Conservation (phyloP, 2,329 filamentous ascomycete genomes). For the Calonectria leucothoes region DNA sequence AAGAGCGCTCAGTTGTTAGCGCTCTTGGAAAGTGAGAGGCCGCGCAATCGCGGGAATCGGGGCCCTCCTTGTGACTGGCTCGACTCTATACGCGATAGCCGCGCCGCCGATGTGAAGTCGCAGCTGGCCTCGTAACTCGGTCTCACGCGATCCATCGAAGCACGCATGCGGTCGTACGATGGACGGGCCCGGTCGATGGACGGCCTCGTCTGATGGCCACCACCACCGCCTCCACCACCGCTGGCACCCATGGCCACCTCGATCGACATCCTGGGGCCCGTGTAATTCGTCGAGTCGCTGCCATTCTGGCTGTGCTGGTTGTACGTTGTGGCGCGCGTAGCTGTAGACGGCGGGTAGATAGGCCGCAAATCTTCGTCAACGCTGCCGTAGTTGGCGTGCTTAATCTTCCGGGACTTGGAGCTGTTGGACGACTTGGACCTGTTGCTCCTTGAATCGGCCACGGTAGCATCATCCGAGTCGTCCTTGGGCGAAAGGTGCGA, state of each 20-base stretch:
- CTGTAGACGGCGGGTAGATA: conserved; percentile 92
- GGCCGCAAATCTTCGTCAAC: conserved; percentile 90
- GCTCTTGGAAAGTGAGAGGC: conserved; percentile 56
- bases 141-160: conserved; percentile 87
- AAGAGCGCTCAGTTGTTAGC: conserved; percentile 48
- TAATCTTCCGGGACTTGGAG: conserved; percentile 58
- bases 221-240: conserved; percentile 33
- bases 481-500: conserved; percentile 67
- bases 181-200: conserved; percentile 79
- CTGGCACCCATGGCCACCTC: conserved; percentile 51
- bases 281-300: conserved; percentile 94
- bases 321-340: conserved; percentile 78
- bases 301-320: conserved; percentile 88
- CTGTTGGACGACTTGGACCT: conserved; percentile 70
- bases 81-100: conserved; percentile 86
- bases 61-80: conserved; percentile 60
- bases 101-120: conserved; percentile 91
- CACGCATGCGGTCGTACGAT: conserved; percentile 88
- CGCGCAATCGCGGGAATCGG: conserved; percentile 54
- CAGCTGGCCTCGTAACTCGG: conserved; percentile 87
- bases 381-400: conserved; percentile 69
- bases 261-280: conserved; percentile 71
- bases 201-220: conserved; percentile 53
- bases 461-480: conserved; percentile 51
- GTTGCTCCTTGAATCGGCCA: conserved; percentile 49